These are phyloP conservation scores for Sedum album DNA, from an alignment of 164 flowering plant species.

Conservation along the genomic window DNA sequence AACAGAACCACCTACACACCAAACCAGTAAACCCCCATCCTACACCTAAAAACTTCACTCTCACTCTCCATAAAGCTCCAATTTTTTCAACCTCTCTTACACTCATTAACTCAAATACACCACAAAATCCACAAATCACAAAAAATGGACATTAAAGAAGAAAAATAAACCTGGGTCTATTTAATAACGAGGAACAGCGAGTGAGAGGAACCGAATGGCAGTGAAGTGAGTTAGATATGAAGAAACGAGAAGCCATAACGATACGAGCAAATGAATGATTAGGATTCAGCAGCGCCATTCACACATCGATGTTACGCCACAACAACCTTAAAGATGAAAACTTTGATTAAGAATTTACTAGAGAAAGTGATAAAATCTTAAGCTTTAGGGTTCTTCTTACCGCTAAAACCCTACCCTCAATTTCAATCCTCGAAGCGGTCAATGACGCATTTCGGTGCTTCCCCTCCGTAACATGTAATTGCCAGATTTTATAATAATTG, in stretches of 20 bases:
- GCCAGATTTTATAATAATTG: background rate
- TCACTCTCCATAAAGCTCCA: too few species aligned
- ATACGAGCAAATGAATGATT: background rate
- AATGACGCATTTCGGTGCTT: background rate
- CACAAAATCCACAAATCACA: too few species aligned
- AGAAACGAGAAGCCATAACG: constrained; percentile 1
- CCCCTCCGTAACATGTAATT: background rate
- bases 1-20: background rate
- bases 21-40: too few species aligned
- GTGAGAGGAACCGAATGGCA: background rate
- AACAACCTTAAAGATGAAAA: background rate
- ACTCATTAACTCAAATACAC: too few species aligned
- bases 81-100: too few species aligned
- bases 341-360: background rate
- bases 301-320: background rate
- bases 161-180: background rate
- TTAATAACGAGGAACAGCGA: background rate
- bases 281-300: background rate
- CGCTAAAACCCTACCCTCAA: constrained; percentile 5
- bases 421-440: background rate
- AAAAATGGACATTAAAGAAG: background rate
- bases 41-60: background rate
- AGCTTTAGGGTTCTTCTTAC: background rate
- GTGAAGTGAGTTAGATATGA: background rate
- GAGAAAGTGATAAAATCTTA: background rate